Percentiles rank a stretch among this genome's conserved stretches.
phyloP scores from a whole-genome alignment of 257 asterid species.

The Scutellaria minor region DNA sequence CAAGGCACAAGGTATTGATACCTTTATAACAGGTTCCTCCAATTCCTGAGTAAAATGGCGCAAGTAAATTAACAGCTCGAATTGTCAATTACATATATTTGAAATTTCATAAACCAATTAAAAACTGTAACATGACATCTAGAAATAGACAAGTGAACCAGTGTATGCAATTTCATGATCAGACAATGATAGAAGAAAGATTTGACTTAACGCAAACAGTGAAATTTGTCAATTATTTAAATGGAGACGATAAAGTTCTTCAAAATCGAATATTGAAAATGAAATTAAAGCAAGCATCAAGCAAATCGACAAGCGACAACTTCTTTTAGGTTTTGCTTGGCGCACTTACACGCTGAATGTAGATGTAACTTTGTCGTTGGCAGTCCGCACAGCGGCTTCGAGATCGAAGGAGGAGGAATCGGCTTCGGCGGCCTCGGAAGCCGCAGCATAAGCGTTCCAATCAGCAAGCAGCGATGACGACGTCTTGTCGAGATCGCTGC shows the following conservation, averaged over 20 bases:
- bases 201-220: not conserved
- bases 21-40: not conserved
- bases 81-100: not conserved
- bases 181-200: constrained; percentile 2
- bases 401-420: constrained; percentile 75
- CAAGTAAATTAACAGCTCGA: not conserved
- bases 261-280: not conserved
- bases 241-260: not conserved
- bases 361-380: constrained; percentile 74
- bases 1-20: not conserved
- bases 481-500: constrained; percentile 55
- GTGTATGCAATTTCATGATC: not conserved
- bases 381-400: constrained; percentile 83
- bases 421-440: constrained; percentile 45
- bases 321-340: not conserved
- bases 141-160: not conserved
- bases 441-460: constrained; percentile 88
- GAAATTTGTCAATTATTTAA: not conserved
- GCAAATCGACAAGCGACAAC: not conserved
- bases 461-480: constrained; percentile 81
- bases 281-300: constrained; percentile 5
- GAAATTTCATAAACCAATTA: not conserved
- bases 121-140: not conserved
- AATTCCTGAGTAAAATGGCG: not conserved
- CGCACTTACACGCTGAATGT: constrained; percentile 75